A percentile compares a stretch with the other conserved stretches of the same genome.
Evolutionary conservation across 495 filamentous ascomycete species (phyloP).

Genomic region (Penicillium pancosmium): DNA sequence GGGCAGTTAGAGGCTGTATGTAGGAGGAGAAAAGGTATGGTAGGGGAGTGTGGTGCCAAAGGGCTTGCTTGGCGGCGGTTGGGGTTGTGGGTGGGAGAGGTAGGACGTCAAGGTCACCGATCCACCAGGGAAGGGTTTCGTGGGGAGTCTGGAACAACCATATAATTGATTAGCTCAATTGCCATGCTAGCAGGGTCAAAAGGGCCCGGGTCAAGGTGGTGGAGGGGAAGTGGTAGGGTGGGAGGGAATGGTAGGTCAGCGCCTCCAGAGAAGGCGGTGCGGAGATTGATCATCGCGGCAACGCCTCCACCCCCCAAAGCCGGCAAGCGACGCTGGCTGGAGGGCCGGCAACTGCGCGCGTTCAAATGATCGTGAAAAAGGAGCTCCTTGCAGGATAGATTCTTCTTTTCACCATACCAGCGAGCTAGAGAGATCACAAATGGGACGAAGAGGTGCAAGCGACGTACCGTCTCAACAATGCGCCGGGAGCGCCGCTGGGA

Average conservation of each 20-base stretch:
- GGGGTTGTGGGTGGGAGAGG: slow-evolving; percentile 24
- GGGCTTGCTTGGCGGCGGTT: slow-evolving; percentile 18
- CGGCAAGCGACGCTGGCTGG: slow-evolving; percentile 26
- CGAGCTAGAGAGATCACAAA: slow-evolving; percentile 5
- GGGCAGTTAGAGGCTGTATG: slow-evolving; percentile 6
- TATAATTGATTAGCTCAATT: slow-evolving; percentile 30
- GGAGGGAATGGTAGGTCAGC: slow-evolving; percentile 28
- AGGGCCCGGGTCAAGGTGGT: slow-evolving; percentile 5
- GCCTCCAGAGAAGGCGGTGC: slow-evolving; percentile 51
- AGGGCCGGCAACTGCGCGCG: slow-evolving; percentile 29
- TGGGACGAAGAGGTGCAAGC: slow-evolving; percentile 25
- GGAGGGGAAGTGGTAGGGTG: slow-evolving; percentile 24
- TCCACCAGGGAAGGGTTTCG: slow-evolving; percentile 10
- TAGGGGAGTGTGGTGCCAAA: slow-evolving; percentile 10
- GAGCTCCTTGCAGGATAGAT: slow-evolving; percentile 1
- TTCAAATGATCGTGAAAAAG: slow-evolving; percentile 12
- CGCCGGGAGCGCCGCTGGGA: slow-evolving; percentile 41
- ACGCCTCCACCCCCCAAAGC: slow-evolving; percentile 40
- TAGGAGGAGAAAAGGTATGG: slow-evolving; percentile 4
- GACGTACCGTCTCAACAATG: slow-evolving; percentile 51
- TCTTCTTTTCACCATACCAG: background rate
- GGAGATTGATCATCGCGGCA: slow-evolving; percentile 50
- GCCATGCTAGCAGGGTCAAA: slow-evolving; percentile 23
- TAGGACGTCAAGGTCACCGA: slow-evolving; percentile 27
- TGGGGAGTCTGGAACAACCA: slow-evolving; percentile 21